Evolutionary conservation across 2,329 filamentous ascomycete species (phyloP), one percentile per base, ranked within the genome.

Genomic region (Berkeleyomyces basicola): DNA sequence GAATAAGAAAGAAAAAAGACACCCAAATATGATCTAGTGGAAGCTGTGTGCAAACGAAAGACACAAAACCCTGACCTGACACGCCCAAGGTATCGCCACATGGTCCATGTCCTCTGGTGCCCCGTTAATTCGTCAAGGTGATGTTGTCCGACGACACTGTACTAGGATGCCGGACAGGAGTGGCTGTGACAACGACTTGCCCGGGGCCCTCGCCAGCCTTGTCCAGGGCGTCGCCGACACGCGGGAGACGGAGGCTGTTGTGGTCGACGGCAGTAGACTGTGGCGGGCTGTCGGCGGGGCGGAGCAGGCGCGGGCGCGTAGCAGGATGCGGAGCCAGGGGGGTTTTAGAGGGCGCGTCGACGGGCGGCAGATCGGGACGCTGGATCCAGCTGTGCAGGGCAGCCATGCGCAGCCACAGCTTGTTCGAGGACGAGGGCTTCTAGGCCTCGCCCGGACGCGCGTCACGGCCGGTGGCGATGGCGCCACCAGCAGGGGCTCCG

Each of bases 401-500:
- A n/a, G 61, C 65, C 63, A 33, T 66, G 69, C 64, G 67, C 68
- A 60, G 68, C 67, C 49, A 53, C 49, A 53, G 49, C 49, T 11
- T 53, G 66, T 67, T 69, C 69, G 68, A 71, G 65, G 66, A 43
- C 57, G 60, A 33, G n/a, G 60, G 49, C 57, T 60, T 70, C 72
- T 76, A 76, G 65, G 74, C 71, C 63, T 76, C 74, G 67, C 72
- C 72, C 65, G 73, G 72, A 68, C 75, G 78, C 65, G 78, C 63
- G 63, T 85, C 79, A 66, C 86, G 82, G 65, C 84, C 83, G 33
- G 77, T 76, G 37, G 79, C 76, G 69, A 77, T 72, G 65, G 74
- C 78, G 7, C 58, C 51, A 11, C 76, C 72, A 63, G 72, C 70
- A 2, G 49, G 7, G 14, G 36, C 36, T 3, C 49, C 11, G 31